Percentiles rank a stretch among this genome's conserved stretches.
These are phyloP conservation scores for Pseudonectria foliicola DNA, from an alignment of 2,329 filamentous ascomycete species.

Conservation along the genomic window DNA sequence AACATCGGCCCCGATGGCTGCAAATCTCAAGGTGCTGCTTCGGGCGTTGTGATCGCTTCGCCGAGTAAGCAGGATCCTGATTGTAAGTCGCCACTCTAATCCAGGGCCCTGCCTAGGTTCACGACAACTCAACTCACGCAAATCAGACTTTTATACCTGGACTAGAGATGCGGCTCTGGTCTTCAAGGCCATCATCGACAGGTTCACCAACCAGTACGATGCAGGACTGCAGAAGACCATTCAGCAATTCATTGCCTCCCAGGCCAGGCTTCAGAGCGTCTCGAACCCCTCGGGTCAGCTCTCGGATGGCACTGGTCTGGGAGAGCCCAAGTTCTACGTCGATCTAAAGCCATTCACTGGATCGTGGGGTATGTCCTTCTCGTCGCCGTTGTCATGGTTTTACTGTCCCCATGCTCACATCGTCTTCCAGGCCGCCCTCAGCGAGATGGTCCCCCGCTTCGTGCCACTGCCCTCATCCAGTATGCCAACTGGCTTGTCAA, in stretches of 20 bases:
- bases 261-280: constrained; percentile 59
- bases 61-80: constrained; percentile 47
- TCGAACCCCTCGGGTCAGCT: constrained; percentile 61
- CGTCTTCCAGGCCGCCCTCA: constrained; percentile 56
- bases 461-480: constrained; percentile 64
- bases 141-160: constrained; percentile 69
- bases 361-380: constrained; percentile 48
- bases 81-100: constrained; percentile 35
- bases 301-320: constrained; percentile 48
- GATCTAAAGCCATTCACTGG: constrained; percentile 58
- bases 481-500: constrained; percentile 67
- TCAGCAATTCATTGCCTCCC: constrained; percentile 59
- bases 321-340: constrained; percentile 67
- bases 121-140: constrained; percentile 5
- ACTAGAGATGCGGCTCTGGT: constrained; percentile 66
- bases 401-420: not conserved
- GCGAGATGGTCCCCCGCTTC: constrained; percentile 69
- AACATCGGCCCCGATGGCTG: constrained; percentile 53
- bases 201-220: constrained; percentile 54
- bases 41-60: constrained; percentile 50
- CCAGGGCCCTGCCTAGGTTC: too few relatives aligned
- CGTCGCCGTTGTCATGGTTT: too few relatives aligned
- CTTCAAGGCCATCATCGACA: constrained; percentile 62
- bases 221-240: constrained; percentile 51
- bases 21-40: constrained; percentile 36